Conservation (phyloP, 2,329 filamentous ascomycete genomes). For the Venturiaceae sp. region DNA sequence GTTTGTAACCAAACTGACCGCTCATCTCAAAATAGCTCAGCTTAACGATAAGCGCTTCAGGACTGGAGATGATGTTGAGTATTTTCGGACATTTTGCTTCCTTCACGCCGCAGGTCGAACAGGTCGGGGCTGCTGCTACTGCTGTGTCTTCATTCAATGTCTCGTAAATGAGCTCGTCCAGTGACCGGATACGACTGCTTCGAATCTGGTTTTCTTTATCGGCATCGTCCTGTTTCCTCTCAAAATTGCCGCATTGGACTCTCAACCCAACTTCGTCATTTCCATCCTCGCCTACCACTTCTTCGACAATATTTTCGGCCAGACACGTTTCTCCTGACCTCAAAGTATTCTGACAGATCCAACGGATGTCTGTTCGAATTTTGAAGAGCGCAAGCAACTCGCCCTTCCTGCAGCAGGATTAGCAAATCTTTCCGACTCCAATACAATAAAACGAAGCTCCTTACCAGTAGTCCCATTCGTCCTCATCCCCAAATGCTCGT, state of each 20-base stretch:
- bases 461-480: neutral
- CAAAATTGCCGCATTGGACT: neutral
- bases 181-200: neutral
- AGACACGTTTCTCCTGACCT: neutral
- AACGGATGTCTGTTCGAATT: neutral
- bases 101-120: neutral
- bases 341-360: neutral
- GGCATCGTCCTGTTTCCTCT: neutral
- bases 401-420: neutral
- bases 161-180: neutral
- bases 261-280: neutral
- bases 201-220: neutral
- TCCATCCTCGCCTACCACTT: neutral
- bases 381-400: neutral
- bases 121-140: neutral
- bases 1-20: neutral
- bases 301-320: neutral
- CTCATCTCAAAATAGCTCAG: neutral
- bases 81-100: neutral
- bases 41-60: neutral
- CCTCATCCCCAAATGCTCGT: neutral
- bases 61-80: neutral
- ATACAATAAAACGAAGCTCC: neutral
- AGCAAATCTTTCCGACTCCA: neutral
- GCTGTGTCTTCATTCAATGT: neutral